Conservation (phyloP, 805 yeast genomes). For the Grigorovia yakushimaensis region DNA sequence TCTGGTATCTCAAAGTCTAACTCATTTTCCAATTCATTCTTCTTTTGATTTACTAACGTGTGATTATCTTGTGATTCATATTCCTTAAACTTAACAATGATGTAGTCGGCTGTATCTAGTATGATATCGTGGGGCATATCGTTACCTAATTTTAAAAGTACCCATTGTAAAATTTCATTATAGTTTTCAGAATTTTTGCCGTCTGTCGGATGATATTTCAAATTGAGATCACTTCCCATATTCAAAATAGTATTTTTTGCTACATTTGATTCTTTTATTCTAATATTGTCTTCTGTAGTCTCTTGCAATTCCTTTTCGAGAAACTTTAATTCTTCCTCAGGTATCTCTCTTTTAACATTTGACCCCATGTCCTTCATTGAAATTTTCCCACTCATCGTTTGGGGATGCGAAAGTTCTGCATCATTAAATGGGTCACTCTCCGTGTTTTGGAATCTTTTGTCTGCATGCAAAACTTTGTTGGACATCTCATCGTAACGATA, state of each 20-base stretch:
- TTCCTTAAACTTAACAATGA: slow-evolving; percentile 15
- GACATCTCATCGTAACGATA: slow-evolving; percentile 69
- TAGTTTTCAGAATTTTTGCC: slow-evolving; percentile 42
- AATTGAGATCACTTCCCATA: slow-evolving; percentile 35
- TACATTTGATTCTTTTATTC: not conserved
- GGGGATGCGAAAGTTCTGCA: slow-evolving; percentile 54
- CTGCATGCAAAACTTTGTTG: slow-evolving; percentile 58
- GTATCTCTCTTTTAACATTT: slow-evolving; percentile 4
- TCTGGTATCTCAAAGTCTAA: slow-evolving; percentile 29
- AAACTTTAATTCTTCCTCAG: slow-evolving; percentile 11
- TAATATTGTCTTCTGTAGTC: not conserved
- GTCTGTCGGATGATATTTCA: slow-evolving; percentile 56
- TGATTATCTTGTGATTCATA: slow-evolving; percentile 11
- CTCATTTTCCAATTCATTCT: slow-evolving; percentile 39
- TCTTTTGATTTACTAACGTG: slow-evolving; percentile 30
- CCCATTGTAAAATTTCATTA: slow-evolving; percentile 51
- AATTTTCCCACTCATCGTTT: slow-evolving; percentile 62
- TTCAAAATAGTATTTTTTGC: slow-evolving; percentile 24
- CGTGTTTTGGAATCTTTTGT: slow-evolving; percentile 40
- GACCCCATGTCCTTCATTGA: slow-evolving; percentile 63
- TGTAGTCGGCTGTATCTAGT: slow-evolving; percentile 26
- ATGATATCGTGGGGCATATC: slow-evolving; percentile 73
- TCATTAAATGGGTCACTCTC: slow-evolving; percentile 32
- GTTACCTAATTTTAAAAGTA: slow-evolving; percentile 43
- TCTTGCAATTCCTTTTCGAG: slow-evolving; percentile 12